Percentiles rank a stretch among this genome's conserved stretches.
Conservation (phyloP, 495 filamentous ascomycete genomes). For the Bryoglossum gracile region DNA sequence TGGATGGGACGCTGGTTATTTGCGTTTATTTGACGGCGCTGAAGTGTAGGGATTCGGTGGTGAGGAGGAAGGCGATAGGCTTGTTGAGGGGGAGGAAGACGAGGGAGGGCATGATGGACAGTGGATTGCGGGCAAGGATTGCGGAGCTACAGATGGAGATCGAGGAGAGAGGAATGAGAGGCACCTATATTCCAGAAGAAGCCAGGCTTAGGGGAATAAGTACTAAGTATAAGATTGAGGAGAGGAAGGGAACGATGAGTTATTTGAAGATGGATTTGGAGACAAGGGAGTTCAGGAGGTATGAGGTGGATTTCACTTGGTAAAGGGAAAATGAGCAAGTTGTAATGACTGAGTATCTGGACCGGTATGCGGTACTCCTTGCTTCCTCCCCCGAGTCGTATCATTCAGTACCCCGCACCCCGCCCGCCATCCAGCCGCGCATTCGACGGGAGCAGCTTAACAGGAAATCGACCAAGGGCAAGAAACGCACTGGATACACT, state of each 20-base stretch:
- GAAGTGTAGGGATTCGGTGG: background rate
- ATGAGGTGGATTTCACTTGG: background rate
- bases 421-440: no score
- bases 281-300: background rate
- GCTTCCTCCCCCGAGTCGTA: no score
- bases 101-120: background rate
- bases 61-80: background rate
- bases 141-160: background rate
- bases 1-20: background rate
- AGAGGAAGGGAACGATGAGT: background rate
- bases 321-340: no score
- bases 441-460: no score
- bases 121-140: background rate
- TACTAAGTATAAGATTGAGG: background rate
- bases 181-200: background rate
- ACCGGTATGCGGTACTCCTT: no score
- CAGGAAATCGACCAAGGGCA: no score
- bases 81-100: background rate
- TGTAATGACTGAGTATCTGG: no score
- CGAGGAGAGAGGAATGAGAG: background rate
- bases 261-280: background rate
- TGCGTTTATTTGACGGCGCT: background rate
- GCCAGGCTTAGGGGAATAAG: background rate
- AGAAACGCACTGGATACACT: no score
- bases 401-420: no score